These are phyloP conservation scores for Mucor indicus DNA, from an alignment of 371 early-diverging fungal genomes.

Conservation along the genomic window DNA sequence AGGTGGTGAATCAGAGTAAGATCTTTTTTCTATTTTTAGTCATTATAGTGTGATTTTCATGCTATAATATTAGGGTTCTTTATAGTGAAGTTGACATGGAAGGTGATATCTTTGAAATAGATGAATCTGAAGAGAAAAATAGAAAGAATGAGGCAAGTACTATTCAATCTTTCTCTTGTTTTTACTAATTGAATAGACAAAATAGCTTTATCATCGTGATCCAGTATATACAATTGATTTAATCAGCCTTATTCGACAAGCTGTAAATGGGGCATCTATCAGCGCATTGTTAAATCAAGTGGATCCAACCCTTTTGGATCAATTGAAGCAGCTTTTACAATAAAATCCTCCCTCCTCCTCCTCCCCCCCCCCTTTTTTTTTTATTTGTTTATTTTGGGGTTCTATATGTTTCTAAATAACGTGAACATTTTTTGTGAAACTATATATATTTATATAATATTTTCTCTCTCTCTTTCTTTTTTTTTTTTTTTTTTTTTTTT, in stretches of 20 bases:
- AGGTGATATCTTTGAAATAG: slow-evolving; percentile 54
- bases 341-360: too few species aligned
- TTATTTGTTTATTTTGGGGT: too few species aligned
- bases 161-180: background rate
- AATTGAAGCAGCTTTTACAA: slow-evolving; percentile 17
- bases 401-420: too few species aligned
- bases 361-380: too few species aligned
- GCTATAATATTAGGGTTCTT: slow-evolving; percentile 48
- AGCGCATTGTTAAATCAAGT: slow-evolving; percentile 44
- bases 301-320: slow-evolving; percentile 50
- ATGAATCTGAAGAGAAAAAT: slow-evolving; percentile 49
- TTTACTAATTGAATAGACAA: too few species aligned
- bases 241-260: slow-evolving; percentile 44
- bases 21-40: background rate
- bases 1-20: slow-evolving; percentile 58
- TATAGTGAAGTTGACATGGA: slow-evolving; percentile 63
- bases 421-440: too few species aligned
- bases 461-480: background rate
- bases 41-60: too few species aligned
- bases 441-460: background rate
- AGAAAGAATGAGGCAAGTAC: slow-evolving; percentile 38
- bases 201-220: slow-evolving; percentile 50
- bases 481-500: slow-evolving; percentile 4
- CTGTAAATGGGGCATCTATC: slow-evolving; percentile 27
- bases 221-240: slow-evolving; percentile 59